Percentiles rank a stretch among this genome's conserved stretches.
Conservation (phyloP, 257 asterid genomes). For the Mitragyna speciosa region DNA sequence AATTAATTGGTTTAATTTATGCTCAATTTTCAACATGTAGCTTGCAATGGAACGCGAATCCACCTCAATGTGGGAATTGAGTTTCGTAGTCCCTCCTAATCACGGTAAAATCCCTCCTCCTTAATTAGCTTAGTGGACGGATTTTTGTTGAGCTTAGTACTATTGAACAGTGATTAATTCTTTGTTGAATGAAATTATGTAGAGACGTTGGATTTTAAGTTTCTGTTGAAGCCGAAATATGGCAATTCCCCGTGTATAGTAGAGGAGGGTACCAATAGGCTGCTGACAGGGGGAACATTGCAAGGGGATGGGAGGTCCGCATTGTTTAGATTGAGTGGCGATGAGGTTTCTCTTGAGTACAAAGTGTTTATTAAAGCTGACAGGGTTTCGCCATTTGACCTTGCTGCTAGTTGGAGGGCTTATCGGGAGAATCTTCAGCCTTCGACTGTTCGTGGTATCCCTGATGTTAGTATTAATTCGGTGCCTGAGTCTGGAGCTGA, state of each 20-base stretch:
- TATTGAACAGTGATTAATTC: background rate
- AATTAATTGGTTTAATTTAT: background rate
- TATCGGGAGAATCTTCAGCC: constrained; percentile 90
- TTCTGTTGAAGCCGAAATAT: constrained; percentile 76
- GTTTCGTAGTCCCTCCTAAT: constrained; percentile 92
- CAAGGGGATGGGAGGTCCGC: constrained; percentile 79
- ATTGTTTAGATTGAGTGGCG: constrained; percentile 54
- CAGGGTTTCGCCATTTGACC: constrained; percentile 93
- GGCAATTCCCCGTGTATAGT: constrained; percentile 52
- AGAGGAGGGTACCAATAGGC: constrained; percentile 92
- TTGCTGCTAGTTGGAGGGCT: constrained; percentile 99
- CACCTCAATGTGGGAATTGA: constrained; percentile 87
- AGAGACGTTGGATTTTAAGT: constrained; percentile 96
- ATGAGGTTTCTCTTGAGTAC: constrained; percentile 73
- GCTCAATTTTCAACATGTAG: constrained; percentile 29
- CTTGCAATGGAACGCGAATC: constrained; percentile 94
- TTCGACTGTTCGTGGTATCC: constrained; percentile 91
- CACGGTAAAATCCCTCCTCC: constrained; percentile 27
- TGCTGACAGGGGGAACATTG: constrained; percentile 69
- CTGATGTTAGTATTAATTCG: constrained; percentile 81
- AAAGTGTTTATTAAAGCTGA: constrained; percentile 73
- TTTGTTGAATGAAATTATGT: constrained; percentile 4
- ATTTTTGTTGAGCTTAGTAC: constrained; percentile 1
- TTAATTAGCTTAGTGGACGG: background rate
- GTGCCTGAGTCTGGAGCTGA: constrained; percentile 46